Base-by-base conservation (phyloP, 768 basidiomycete genomes). In the Pleurotus pulmonarius region DNA sequence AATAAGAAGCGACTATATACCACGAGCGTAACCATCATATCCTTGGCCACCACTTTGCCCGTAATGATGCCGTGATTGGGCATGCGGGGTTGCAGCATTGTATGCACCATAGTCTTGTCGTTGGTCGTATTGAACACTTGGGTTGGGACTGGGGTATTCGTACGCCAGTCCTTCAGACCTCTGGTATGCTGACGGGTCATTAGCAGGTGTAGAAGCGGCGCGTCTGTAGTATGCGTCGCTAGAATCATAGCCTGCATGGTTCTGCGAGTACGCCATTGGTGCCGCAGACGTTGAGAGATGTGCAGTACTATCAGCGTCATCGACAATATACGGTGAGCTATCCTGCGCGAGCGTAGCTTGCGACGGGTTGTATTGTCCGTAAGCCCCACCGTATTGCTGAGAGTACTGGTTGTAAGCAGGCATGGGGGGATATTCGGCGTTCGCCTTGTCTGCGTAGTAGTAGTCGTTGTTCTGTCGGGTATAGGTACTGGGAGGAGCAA, bases 361-460 rank as follows among this genome's bases (percentile, higher is more conserved):
- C 9, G 88, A 90, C 24, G 76, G 73, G 62, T 86, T 84, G 72
- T 81, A 87, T 43, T 79, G 81, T 41, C 77, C 68, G 58, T 80
- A 79, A 13, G 75, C 69, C 52, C 74, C 77, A n/a, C 77, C 69
- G 15, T 73, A 63, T 63, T 85, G 84, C 18, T 74, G 68, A 46
- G 83, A 78, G 64, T 87, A 85, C 44, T 58, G 83, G 58, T 81
- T 85, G 72, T 88, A 90, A 12, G 83, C 79, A 26, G 90, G 90
- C 88, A 92, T 92, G 1, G 87, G 82, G 5, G 87, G 87, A 58
- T 82, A 83, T 51, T 77, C 74, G 34, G 72, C 69, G 52, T 71
- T 72, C 58, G 81, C 80, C 56, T 73, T 76, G 60, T 87, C 83
- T 52, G 74, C 71, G 59, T 75, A 71, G 67, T 83, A 82, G 62